phyloP scores from a whole-genome alignment of 2,329 filamentous ascomycete species.

The Ustulina deusta region DNA sequence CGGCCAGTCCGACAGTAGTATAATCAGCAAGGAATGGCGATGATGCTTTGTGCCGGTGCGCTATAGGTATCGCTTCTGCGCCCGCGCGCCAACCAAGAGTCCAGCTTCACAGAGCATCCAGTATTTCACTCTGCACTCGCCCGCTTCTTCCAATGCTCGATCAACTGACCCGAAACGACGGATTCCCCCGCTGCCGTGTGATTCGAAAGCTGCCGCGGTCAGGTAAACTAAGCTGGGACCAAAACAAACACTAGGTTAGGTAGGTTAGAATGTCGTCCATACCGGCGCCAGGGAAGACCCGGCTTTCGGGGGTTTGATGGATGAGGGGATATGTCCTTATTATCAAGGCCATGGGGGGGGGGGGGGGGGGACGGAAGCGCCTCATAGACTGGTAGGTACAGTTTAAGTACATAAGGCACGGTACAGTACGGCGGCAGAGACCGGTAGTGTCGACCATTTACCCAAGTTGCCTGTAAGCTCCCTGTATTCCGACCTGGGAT shows the following conservation, averaged over 20 bases:
- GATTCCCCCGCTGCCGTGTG: conserved; percentile 16
- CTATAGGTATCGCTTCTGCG: conserved; percentile 18
- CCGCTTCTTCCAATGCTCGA: conserved; percentile 6
- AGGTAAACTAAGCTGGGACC: conserved; percentile 9
- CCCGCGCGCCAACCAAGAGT: conserved; percentile 15
- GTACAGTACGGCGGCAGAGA: conserved; percentile 17
- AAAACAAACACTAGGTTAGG: conserved; percentile 4
- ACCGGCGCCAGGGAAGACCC: conserved; percentile 39
- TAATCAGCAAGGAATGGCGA: conserved; percentile 7
- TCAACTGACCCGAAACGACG: conserved; percentile 11
- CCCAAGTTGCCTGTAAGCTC: not conserved
- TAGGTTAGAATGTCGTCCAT: conserved; percentile 25
- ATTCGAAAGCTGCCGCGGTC: conserved; percentile 16
- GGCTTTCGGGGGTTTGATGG: conserved; percentile 38
- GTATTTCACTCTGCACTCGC: not conserved
- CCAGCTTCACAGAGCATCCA: conserved; percentile 1
- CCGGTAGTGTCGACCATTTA: conserved; percentile 1
- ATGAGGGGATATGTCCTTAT: conserved; percentile 41
- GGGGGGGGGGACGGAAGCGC: not conserved
- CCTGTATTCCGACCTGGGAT: not conserved
- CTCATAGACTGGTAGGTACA: not conserved
- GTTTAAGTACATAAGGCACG: conserved; percentile 8
- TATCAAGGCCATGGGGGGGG: conserved; percentile 33
- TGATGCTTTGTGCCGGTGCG: conserved; percentile 16
- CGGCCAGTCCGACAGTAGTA: not conserved